Conservation (phyloP, 371 early-diverging fungal species). For the Apophysomyces ossiformis region DNA sequence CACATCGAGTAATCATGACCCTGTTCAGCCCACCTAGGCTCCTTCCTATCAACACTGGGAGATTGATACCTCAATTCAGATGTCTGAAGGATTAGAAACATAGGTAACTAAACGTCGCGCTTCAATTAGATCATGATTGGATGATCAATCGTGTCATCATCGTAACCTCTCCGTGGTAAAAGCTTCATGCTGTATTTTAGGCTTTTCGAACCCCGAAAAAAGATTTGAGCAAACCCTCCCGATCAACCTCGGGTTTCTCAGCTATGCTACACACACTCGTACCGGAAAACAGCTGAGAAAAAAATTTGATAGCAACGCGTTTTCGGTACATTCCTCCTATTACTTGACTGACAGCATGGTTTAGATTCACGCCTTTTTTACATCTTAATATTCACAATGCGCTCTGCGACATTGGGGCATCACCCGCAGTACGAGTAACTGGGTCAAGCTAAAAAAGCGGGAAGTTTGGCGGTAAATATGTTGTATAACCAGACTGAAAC, state of each 20-base stretch:
- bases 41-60: not conserved
- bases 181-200: too few species aligned
- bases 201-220: not conserved
- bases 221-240: not conserved
- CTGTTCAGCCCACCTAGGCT: too few species aligned
- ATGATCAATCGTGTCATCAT: too few species aligned
- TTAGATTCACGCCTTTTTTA: too few species aligned
- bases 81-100: too few species aligned
- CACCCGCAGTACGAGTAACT: not conserved
- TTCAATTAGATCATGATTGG: too few species aligned
- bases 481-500: conserved; percentile 8
- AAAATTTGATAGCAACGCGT: too few species aligned
- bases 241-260: not conserved
- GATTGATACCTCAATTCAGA: too few species aligned
- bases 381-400: not conserved
- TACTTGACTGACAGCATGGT: too few species aligned
- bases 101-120: too few species aligned
- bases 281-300: not conserved
- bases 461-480: conserved; percentile 3
- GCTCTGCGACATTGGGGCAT: not conserved
- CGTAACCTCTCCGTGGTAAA: too few species aligned
- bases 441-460: not conserved
- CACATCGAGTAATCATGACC: not conserved
- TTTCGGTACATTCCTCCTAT: too few species aligned
- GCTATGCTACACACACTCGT: conserved; percentile 5